Conservation (phyloP, 257 asterid genomes). For the Solanum sejunctum region DNA sequence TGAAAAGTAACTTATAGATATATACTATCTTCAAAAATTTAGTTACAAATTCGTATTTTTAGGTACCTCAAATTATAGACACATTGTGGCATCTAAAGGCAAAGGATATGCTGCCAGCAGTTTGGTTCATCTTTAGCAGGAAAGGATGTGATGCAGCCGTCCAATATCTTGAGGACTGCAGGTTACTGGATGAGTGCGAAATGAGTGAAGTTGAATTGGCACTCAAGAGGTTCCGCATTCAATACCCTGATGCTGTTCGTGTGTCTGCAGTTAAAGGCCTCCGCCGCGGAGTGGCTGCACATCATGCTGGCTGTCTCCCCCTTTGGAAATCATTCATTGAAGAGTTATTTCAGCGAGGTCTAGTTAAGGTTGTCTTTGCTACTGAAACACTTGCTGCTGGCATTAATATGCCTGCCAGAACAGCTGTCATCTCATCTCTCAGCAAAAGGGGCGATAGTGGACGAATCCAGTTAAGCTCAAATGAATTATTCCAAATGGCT, state of each 20-base stretch:
- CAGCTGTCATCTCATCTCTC: slow-evolving; percentile 90
- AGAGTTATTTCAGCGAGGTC: slow-evolving; percentile 84
- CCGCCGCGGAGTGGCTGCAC: slow-evolving; percentile 93
- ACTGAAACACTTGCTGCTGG: slow-evolving; percentile 99
- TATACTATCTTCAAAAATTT: neutral
- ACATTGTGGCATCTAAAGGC: slow-evolving; percentile 79
- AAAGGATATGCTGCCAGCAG: slow-evolving; percentile 94
- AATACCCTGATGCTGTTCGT: slow-evolving; percentile 92
- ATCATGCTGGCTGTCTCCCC: slow-evolving; percentile 99
- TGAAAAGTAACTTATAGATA: neutral
- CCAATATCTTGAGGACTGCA: slow-evolving; percentile 70
- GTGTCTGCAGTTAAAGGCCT: slow-evolving; percentile 84
- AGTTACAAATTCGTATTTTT: slow-evolving; percentile 1
- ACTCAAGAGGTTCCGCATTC: slow-evolving; percentile 61
- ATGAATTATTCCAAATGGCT: slow-evolving; percentile 96
- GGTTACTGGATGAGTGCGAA: slow-evolving; percentile 77
- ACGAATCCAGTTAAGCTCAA: slow-evolving; percentile 61
- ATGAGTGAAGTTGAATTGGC: slow-evolving; percentile 85
- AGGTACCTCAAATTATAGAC: slow-evolving; percentile 95
- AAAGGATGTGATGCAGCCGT: slow-evolving; percentile 99
- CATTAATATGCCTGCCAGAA: slow-evolving; percentile 98
- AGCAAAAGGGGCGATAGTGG: slow-evolving; percentile 91
- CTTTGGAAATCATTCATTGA: slow-evolving; percentile 94
- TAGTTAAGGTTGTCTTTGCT: slow-evolving; percentile 94
- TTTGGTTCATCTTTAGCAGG: slow-evolving; percentile 98